Evolutionary conservation across 176 grass and related monocot genomes (phyloP).

Genomic region (Raddia guianensis): DNA sequence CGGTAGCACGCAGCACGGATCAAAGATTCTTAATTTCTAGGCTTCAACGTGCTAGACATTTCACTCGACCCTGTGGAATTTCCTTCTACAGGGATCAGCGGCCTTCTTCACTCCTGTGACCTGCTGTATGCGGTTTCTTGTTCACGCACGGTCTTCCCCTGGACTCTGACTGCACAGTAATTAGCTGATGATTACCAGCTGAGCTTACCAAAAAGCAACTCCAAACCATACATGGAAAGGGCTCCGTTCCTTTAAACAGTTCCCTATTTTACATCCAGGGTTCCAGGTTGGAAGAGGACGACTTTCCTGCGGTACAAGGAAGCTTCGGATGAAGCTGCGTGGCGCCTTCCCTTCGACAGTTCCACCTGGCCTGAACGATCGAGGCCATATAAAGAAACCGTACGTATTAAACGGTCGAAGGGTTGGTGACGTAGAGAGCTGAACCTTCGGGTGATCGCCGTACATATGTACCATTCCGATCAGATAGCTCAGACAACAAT

Average conservation of each 20-base stretch:
- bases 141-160: neutral
- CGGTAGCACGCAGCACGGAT: neutral
- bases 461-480: neutral
- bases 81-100: neutral
- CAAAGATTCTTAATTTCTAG: neutral
- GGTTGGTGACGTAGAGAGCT: neutral
- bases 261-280: neutral
- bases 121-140: neutral
- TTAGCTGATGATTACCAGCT: no score
- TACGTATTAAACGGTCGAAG: neutral
- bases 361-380: neutral
- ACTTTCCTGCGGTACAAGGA: neutral
- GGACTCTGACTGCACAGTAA: slow-evolving; percentile 10
- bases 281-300: neutral
- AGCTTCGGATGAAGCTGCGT: slow-evolving; percentile 3
- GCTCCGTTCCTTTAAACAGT: neutral
- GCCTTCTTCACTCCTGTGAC: no score
- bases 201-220: neutral
- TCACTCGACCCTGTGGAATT: neutral
- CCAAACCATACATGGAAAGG: neutral
- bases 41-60: neutral
- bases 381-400: neutral
- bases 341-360: slow-evolving; percentile 24
- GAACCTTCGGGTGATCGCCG: no score
- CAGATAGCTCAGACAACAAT: neutral